These are phyloP conservation scores for Aureobasidium namibiae DNA, from an alignment of 2,329 filamentous ascomycete species.

Conservation along the genomic window DNA sequence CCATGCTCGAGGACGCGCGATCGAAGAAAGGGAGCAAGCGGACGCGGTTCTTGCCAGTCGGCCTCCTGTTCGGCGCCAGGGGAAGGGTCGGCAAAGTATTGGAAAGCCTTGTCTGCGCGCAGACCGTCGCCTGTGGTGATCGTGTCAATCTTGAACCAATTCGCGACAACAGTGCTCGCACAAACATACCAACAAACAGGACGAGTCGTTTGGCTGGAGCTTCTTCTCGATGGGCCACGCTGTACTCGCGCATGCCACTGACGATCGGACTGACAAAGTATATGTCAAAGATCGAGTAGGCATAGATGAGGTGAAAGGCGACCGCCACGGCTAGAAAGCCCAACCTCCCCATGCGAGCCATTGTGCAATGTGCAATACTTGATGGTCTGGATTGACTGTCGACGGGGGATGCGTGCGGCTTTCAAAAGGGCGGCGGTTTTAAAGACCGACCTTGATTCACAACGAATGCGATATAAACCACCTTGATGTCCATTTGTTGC, in stretches of 20 bases:
- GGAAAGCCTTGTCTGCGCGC: constrained; percentile 95
- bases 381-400: neutral
- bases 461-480: no score
- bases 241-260: constrained; percentile 81
- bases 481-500: no score
- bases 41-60: constrained; percentile 63
- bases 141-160: neutral
- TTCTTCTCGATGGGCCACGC: constrained; percentile 60
- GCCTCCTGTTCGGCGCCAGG: constrained; percentile 47
- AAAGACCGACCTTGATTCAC: no score
- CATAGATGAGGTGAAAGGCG: constrained; percentile 87
- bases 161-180: neutral
- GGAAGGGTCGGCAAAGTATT: constrained; percentile 83
- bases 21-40: constrained; percentile 83
- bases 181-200: constrained; percentile 71
- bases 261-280: constrained; percentile 98
- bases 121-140: constrained; percentile 63
- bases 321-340: constrained; percentile 83
- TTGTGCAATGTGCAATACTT: constrained; percentile 22
- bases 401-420: no score
- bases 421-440: no score
- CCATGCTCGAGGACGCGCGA: constrained; percentile 81
- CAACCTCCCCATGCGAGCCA: constrained; percentile 57
- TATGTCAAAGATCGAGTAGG: constrained; percentile 94
- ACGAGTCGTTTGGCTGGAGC: constrained; percentile 85